A percentile compares a stretch with the other conserved stretches of the same genome.
Evolutionary conservation across 495 filamentous ascomycete genomes (phyloP).

Genomic region (Penicillium paradoxum): DNA sequence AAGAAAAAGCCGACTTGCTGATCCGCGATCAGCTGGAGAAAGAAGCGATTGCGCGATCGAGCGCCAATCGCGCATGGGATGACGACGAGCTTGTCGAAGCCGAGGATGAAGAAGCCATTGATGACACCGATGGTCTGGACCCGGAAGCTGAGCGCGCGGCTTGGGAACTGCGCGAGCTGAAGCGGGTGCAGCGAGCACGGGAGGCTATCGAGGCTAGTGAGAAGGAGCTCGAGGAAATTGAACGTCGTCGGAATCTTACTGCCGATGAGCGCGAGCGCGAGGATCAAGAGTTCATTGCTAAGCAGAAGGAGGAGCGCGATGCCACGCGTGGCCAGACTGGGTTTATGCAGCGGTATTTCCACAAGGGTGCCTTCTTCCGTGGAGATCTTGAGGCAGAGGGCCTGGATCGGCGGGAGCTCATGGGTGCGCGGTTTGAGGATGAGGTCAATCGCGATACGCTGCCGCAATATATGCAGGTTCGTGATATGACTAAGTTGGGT

Average conservation of each 20-base stretch:
- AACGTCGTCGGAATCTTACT: conserved; percentile 80
- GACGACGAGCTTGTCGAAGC: conserved; percentile 65
- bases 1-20: conserved; percentile 66
- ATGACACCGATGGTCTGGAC: conserved; percentile 82
- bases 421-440: conserved; percentile 74
- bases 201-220: conserved; percentile 79
- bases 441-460: conserved; percentile 73
- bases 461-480: conserved; percentile 88
- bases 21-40: conserved; percentile 86
- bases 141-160: conserved; percentile 84
- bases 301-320: conserved; percentile 78
- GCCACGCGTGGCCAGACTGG: conserved; percentile 77
- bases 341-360: conserved; percentile 94
- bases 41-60: conserved; percentile 66
- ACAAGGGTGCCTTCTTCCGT: conserved; percentile 93
- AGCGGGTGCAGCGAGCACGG: conserved; percentile 78
- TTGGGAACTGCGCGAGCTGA: conserved; percentile 91
- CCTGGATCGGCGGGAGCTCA: conserved; percentile 70
- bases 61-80: conserved; percentile 80
- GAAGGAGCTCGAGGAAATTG: conserved; percentile 82
- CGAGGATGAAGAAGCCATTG: conserved; percentile 62
- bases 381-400: conserved; percentile 71
- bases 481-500: conserved; percentile 90
- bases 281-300: conserved; percentile 69
- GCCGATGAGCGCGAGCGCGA: conserved; percentile 83